A percentile compares a stretch with the other conserved stretches of the same genome.
phyloP scores from a whole-genome alignment of 305 asterid genomes.

The Fraxinus albicans region DNA sequence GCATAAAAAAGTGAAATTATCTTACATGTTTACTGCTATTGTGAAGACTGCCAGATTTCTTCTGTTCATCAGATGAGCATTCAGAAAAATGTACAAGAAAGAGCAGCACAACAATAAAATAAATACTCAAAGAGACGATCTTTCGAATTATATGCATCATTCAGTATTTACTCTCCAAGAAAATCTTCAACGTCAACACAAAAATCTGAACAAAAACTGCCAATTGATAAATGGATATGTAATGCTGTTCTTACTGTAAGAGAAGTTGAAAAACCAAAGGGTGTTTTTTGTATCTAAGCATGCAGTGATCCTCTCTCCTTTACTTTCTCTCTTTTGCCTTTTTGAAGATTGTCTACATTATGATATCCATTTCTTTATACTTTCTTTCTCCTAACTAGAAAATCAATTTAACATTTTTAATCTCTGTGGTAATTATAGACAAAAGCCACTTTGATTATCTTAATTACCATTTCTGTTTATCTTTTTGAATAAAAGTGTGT shows the following conservation, averaged over 20 bases:
- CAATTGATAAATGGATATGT: not conserved
- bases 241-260: conserved; percentile 20
- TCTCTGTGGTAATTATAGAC: conserved; percentile 36
- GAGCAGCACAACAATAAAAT: conserved; percentile 23
- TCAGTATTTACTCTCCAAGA: conserved; percentile 1
- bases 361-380: conserved; percentile 22
- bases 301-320: conserved; percentile 29
- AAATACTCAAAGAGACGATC: conserved; percentile 17
- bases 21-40: conserved; percentile 34
- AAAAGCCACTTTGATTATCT: not conserved
- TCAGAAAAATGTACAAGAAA: conserved; percentile 35
- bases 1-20: not conserved
- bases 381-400: conserved; percentile 22
- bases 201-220: not conserved
- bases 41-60: conserved; percentile 24
- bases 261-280: not conserved
- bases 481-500: conserved; percentile 1
- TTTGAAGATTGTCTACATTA: conserved; percentile 27
- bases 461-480: not conserved
- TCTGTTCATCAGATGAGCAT: conserved; percentile 33
- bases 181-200: conserved; percentile 12
- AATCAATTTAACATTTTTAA: conserved; percentile 27
- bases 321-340: conserved; percentile 5
- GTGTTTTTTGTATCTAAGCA: conserved; percentile 10
- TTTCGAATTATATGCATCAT: conserved; percentile 24